Conservation (phyloP, 192 early-diverging fungal species). For the Phycomyces nitens region DNA sequence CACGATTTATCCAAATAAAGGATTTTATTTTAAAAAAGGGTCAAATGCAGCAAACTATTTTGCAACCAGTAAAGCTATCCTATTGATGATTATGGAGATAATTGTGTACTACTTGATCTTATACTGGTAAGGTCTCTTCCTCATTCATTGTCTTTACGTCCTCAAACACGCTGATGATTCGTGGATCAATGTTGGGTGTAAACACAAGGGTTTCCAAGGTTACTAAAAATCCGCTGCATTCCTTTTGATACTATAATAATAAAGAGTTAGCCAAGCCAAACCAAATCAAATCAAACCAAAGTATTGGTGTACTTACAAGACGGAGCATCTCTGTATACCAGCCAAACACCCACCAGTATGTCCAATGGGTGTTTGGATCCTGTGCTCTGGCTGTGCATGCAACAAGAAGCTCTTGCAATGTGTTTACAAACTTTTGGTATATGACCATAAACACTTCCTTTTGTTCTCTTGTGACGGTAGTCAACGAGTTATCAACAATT, state of each 20-base stretch:
- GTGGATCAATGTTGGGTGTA: conserved; percentile 39
- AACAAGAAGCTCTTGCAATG: conserved; percentile 42
- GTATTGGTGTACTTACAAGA: conserved; percentile 48
- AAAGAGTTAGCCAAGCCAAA: conserved; percentile 6
- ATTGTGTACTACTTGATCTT: no score
- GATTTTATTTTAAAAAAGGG: no score
- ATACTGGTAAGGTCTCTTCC: no score
- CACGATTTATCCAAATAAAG: no score
- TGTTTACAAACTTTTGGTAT: conserved; percentile 61
- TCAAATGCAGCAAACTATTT: no score
- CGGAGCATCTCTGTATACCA: conserved; percentile 60
- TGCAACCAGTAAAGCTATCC: no score
- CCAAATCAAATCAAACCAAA: no score
- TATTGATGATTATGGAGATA: no score
- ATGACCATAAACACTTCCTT: conserved; percentile 75
- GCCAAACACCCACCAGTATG: conserved; percentile 63
- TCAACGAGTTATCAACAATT: conserved; percentile 61
- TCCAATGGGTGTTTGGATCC: conserved; percentile 30
- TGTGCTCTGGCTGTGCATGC: conserved; percentile 19
- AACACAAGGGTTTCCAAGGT: conserved; percentile 62
- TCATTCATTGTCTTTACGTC: conserved; percentile 20
- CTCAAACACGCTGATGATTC: conserved; percentile 35
- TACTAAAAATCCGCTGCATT: conserved; percentile 49
- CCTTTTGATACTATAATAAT: conserved; percentile 50
- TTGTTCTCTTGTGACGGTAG: conserved; percentile 70